Evolutionary conservation across 768 basidiomycete species (phyloP).

Genomic region (Pisolithus tinctorius): DNA sequence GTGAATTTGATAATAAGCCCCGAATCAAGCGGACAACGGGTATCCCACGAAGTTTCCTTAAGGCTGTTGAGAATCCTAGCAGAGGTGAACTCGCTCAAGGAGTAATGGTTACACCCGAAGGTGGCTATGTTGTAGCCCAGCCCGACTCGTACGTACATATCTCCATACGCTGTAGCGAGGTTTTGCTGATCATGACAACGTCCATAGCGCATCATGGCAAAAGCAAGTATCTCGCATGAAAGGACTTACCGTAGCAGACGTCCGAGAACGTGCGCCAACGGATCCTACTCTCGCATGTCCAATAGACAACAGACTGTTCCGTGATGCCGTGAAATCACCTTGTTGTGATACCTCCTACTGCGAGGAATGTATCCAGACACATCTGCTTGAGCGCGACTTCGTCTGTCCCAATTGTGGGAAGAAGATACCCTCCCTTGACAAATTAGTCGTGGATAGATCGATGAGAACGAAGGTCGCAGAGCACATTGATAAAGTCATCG

Average conservation of each 20-base stretch:
- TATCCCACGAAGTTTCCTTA: constrained; percentile 95
- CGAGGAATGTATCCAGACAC: constrained; percentile 95
- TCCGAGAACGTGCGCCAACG: constrained; percentile 77
- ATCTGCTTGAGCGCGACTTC: constrained; percentile 93
- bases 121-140: constrained; percentile 94
- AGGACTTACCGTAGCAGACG: constrained; percentile 78
- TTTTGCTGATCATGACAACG: neutral
- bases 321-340: constrained; percentile 92
- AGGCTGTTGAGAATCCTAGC: constrained; percentile 86
- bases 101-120: constrained; percentile 98
- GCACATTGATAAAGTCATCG: constrained; percentile 77
- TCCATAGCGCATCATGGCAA: constrained; percentile 83
- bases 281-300: constrained; percentile 80
- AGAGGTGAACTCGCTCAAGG: constrained; percentile 69
- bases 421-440: constrained; percentile 85
- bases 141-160: constrained; percentile 85
- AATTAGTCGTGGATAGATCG: constrained; percentile 73
- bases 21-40: constrained; percentile 97
- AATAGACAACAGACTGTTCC: constrained; percentile 88
- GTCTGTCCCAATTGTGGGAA: constrained; percentile 85
- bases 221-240: constrained; percentile 79
- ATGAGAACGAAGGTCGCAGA: constrained; percentile 70
- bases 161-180: neutral
- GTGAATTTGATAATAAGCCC: constrained; percentile 89
- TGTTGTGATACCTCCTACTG: constrained; percentile 90